These are phyloP conservation scores for Tetrahymena elliotti DNA, from an alignment of 73 alveolate genomes.

Conservation along the genomic window DNA sequence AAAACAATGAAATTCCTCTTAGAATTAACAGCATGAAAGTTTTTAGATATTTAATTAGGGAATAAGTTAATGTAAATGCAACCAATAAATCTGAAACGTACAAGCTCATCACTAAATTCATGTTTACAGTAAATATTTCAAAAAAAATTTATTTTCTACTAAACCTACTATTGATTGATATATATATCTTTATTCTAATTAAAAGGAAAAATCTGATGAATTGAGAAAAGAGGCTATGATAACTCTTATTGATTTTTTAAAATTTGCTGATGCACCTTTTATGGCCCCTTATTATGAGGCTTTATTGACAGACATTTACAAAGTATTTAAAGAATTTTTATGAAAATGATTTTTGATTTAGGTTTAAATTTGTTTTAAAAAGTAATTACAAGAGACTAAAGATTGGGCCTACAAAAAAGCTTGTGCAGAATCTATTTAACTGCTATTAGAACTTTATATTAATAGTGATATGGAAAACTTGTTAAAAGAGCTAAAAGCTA, in stretches of 20 bases:
- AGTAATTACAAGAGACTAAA: neutral
- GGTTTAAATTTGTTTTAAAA: neutral
- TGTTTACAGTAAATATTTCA: neutral
- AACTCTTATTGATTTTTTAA: neutral
- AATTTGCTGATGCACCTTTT: neutral
- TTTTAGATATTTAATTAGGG: neutral
- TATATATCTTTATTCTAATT: neutral
- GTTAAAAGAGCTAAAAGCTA: neutral
- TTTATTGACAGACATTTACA: neutral
- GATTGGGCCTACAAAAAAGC: conserved; percentile 1
- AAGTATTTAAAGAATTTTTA: neutral
- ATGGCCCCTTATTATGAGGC: neutral
- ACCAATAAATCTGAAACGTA: neutral
- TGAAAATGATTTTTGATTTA: too few species aligned
- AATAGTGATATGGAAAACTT: neutral
- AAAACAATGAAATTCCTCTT: neutral
- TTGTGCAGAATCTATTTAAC: neutral
- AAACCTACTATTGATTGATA: neutral
- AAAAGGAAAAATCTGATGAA: neutral
- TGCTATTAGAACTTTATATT: neutral
- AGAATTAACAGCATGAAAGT: neutral
- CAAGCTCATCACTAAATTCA: neutral
- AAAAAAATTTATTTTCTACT: neutral
- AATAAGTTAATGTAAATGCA: neutral
- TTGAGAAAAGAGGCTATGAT: neutral